Evolutionary conservation across 2,329 filamentous ascomycete genomes (phyloP), one percentile per base, ranked within the genome.

Genomic region (Pyrenochaeta sp.): DNA sequence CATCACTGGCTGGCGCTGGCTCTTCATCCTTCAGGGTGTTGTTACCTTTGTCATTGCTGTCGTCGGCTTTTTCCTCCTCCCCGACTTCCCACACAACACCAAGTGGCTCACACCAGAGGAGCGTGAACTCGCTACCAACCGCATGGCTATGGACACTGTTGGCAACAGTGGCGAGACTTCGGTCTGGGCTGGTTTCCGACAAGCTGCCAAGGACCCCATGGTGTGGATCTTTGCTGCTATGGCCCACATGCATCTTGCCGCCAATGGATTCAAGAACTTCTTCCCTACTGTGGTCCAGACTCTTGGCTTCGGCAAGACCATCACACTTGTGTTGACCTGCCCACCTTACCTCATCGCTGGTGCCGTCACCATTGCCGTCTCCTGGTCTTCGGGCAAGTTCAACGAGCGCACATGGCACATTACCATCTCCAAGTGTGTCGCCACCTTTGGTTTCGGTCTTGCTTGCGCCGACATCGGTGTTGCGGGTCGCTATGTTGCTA

Each of bases 121-220:
- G 63, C 76, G 77, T n/a, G 70, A 79, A 33, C 61, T 72, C 4
- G 68, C 69, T 1, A 61, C 57, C 17, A 63, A 63, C 48, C 70
- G 69, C 41, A 71, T 73, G 69, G 77, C 80, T 54, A 72, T 74
- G 42, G 82, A 85, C 57, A 83, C 80, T 35, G 76, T 84, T 7
- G 78, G 78, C 14, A 79, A 80, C 52, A 68, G 77, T 27, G 75
- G 75, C 32, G 77, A 77, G 35, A 77, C 75, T 4, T 81, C 75
- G 4, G 75, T 77, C 3, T 80, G 73, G 76, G 75, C 77, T 3
- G 83, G 83, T 2, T 75, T 85, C 40, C 78, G 79, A 54, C 78
- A 83, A 51, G 83, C 83, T 0, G 76, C 76, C 53, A 71, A 67
- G 17, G 83, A 86, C 54, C 81, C 79, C 58, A 78, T 82, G 58